Percentiles rank a stretch among this genome's conserved stretches.
These are phyloP conservation scores for Pontederia paniculata DNA, from an alignment of 176 grass and related monocot species.

Conservation along the genomic window DNA sequence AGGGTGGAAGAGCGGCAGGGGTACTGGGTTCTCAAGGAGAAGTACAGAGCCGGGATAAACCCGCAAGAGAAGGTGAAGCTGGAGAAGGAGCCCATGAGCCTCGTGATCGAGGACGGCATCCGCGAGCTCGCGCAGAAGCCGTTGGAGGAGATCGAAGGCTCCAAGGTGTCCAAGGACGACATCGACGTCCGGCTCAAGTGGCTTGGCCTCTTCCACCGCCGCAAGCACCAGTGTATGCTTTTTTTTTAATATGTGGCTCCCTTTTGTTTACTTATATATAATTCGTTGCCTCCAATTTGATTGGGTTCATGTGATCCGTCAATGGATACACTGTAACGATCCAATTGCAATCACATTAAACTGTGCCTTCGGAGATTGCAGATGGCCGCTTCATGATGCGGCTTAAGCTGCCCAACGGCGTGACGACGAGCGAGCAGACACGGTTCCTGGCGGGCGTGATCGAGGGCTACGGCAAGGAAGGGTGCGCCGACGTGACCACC, in stretches of 20 bases:
- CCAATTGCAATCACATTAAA: background rate
- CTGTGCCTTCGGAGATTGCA: slow-evolving; percentile 4
- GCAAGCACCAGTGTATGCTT: slow-evolving; percentile 80
- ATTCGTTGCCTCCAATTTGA: background rate
- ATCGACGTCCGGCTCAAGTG: slow-evolving; percentile 85
- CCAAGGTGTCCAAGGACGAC: slow-evolving; percentile 76
- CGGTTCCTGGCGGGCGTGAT: slow-evolving; percentile 80
- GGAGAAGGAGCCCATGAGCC: slow-evolving; percentile 68
- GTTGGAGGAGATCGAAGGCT: slow-evolving; percentile 60
- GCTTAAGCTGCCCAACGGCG: slow-evolving; percentile 86
- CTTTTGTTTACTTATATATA: background rate
- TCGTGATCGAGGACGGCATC: slow-evolving; percentile 70
- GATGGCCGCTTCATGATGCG: slow-evolving; percentile 99
- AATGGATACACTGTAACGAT: background rate
- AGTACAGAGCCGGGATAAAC: slow-evolving; percentile 61
- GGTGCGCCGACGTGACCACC: slow-evolving; percentile 90
- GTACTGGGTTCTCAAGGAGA: slow-evolving; percentile 86
- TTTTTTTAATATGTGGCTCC: background rate
- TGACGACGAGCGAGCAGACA: slow-evolving; percentile 94
- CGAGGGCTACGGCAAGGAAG: slow-evolving; percentile 61
- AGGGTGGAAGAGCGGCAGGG: slow-evolving; percentile 55
- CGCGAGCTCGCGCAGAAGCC: slow-evolving; percentile 45
- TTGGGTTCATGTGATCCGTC: background rate
- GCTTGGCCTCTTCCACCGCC: slow-evolving; percentile 94
- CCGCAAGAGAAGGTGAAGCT: slow-evolving; percentile 96